Evolutionary conservation across 2,329 filamentous ascomycete genomes (phyloP), one percentile per base, ranked within the genome.

Genomic region (Trichoderma gracile): DNA sequence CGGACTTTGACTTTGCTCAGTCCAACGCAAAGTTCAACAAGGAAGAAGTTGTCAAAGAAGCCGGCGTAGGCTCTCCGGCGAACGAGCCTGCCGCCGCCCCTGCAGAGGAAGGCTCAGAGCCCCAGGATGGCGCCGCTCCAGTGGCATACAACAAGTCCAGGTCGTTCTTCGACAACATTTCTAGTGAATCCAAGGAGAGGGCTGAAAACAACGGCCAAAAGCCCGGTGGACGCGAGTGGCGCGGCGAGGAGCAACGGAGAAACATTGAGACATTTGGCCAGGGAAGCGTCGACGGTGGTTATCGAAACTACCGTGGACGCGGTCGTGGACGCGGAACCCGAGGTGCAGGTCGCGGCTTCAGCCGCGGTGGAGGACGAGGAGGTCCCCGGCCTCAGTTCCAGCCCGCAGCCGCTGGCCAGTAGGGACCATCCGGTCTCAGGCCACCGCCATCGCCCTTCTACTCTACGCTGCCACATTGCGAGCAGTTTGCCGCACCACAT

Each of bases 91-190:
- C 81, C 0, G 79, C 79, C 38, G 79, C 77, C 7, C 67, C 74
- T 12, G 70, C 70, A 9, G 68, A 75, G 0, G 76, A 82, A 25
- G 75, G 75, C 12, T 71, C 72, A 2, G 78, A 81, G 43, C 76
- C 82, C 1, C 33, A 67, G 9, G 74, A 78, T 15, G 80, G 81
- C 7, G 78, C 81, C 15, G 69, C 77, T 14, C 82, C 86, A 0
- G 65, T 59, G 23, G 65, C 65, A 57, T 99, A 99, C 79, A 94
- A 97, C 81, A 97, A 93, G 78, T 84, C 88, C 5, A 87, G 81
- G 3, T 97, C 92, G 1, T 99, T 99, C 82, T 99, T 99, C 74
- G 95, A 99, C 78, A 97, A 99, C 77, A 97, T 99, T 68, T 96
- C 92, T 0, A 96, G 92, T 69, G 95, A 99, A 75, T 85, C 91